Conservation (phyloP, 2,329 filamentous ascomycete genomes). For the Stachybotrys chlorohalonatus region DNA sequence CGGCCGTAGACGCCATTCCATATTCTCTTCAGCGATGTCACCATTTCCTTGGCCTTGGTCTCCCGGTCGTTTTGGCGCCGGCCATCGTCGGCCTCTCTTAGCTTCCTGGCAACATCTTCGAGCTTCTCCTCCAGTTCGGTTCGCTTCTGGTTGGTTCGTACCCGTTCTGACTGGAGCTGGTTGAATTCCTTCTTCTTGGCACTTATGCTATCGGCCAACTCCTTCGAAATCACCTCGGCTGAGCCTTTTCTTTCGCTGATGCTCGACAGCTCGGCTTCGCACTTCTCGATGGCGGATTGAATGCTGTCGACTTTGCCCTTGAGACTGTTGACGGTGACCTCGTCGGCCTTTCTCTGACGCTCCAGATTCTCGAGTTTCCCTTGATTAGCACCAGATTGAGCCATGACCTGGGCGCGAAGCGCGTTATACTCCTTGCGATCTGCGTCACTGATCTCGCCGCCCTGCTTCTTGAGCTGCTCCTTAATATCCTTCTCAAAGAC, state of each 20-base stretch:
- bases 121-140: conserved; percentile 92
- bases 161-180: conserved; percentile 71
- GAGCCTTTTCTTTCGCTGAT: conserved; percentile 60
- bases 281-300: conserved; percentile 62
- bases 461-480: conserved; percentile 76
- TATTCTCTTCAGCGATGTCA: conserved; percentile 78
- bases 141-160: conserved; percentile 69
- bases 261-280: conserved; percentile 60
- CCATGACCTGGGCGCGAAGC: conserved; percentile 76
- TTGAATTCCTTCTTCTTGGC: conserved; percentile 88
- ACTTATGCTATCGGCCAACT: conserved; percentile 69
- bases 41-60: conserved; percentile 67
- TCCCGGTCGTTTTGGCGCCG: conserved; percentile 81
- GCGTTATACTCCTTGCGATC: conserved; percentile 87
- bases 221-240: conserved; percentile 53
- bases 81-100: conserved; percentile 79
- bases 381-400: conserved; percentile 72
- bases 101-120: conserved; percentile 67
- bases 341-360: conserved; percentile 83
- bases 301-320: conserved; percentile 79
- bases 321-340: conserved; percentile 81
- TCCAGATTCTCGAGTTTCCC: conserved; percentile 77
- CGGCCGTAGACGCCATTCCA: conserved; percentile 88
- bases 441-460: conserved; percentile 72
- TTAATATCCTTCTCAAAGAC: conserved; percentile 84